Conservation (phyloP, 2,329 filamentous ascomycete genomes). For the Fusarium xyrophilum region DNA sequence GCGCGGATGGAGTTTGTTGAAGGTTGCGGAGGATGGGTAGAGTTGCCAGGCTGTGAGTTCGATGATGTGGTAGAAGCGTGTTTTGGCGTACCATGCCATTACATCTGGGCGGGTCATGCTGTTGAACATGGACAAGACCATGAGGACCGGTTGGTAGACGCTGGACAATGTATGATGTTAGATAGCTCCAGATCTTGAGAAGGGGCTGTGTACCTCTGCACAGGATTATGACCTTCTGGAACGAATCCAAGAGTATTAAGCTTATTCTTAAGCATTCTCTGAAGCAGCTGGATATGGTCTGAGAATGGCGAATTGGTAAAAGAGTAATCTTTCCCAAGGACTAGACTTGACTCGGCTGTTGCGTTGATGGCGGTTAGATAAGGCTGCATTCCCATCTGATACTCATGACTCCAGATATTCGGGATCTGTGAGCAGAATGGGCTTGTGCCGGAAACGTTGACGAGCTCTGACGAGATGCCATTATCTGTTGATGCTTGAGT, state of each 20-base stretch:
- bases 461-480: neutral
- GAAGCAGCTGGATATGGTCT: conserved; percentile 42
- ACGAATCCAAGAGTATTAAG: conserved; percentile 24
- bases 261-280: conserved; percentile 39
- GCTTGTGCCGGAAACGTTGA: conserved; percentile 15
- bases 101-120: conserved; percentile 46
- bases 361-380: conserved; percentile 40
- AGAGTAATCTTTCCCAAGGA: conserved; percentile 37
- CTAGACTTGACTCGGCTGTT: conserved; percentile 28
- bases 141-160: conserved; percentile 42
- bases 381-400: conserved; percentile 43
- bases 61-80: conserved; percentile 46
- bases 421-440: conserved; percentile 40
- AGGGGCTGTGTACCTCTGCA: conserved; percentile 9
- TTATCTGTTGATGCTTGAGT: neutral
- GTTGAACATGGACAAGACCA: conserved; percentile 47
- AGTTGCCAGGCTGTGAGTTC: conserved; percentile 47
- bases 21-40: conserved; percentile 41
- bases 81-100: conserved; percentile 52
- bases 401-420: conserved; percentile 43
- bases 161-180: conserved; percentile 16
- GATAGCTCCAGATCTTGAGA: neutral
- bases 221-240: conserved; percentile 15
- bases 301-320: conserved; percentile 44
- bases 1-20: conserved; percentile 38